These are phyloP conservation scores for Chaetomium strumarium DNA, from an alignment of 2,329 filamentous ascomycete species.

Conservation along the genomic window DNA sequence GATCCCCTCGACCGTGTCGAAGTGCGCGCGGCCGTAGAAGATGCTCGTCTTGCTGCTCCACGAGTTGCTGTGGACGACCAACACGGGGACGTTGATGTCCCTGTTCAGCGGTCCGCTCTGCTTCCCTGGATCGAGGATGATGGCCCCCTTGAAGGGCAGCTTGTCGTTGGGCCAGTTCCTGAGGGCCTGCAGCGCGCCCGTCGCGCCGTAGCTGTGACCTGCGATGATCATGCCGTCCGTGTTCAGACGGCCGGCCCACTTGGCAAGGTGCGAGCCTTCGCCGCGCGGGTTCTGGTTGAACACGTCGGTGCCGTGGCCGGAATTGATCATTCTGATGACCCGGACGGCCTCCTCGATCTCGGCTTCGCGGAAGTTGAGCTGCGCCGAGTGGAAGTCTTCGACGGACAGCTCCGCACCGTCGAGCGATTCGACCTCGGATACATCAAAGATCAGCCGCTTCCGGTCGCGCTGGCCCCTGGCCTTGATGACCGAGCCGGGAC, in stretches of 20 bases:
- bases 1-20: slow-evolving; percentile 54
- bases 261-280: slow-evolving; percentile 41
- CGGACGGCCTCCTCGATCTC: slow-evolving; percentile 43
- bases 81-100: slow-evolving; percentile 50
- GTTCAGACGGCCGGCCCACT: slow-evolving; percentile 51
- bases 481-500: slow-evolving; percentile 39
- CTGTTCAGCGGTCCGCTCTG: slow-evolving; percentile 55
- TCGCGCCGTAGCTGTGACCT: slow-evolving; percentile 63
- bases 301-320: slow-evolving; percentile 33
- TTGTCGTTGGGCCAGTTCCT: slow-evolving; percentile 39
- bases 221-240: slow-evolving; percentile 49
- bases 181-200: slow-evolving; percentile 56
- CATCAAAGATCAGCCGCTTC: slow-evolving; percentile 32
- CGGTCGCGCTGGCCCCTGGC: slow-evolving; percentile 28
- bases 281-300: slow-evolving; percentile 38
- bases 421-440: slow-evolving; percentile 33
- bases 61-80: slow-evolving; percentile 58
- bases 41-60: slow-evolving; percentile 53
- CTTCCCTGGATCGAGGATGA: slow-evolving; percentile 63
- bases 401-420: slow-evolving; percentile 23
- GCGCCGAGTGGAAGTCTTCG: slow-evolving; percentile 38
- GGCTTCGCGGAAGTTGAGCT: slow-evolving; percentile 45
- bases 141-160: slow-evolving; percentile 48
- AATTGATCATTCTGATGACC: slow-evolving; percentile 37
- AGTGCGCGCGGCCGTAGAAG: slow-evolving; percentile 60